Percentiles rank a stretch among this genome's conserved stretches.
Evolutionary conservation across 2,329 filamentous ascomycete species (phyloP).

Genomic region (Huntiella bhutanensis): DNA sequence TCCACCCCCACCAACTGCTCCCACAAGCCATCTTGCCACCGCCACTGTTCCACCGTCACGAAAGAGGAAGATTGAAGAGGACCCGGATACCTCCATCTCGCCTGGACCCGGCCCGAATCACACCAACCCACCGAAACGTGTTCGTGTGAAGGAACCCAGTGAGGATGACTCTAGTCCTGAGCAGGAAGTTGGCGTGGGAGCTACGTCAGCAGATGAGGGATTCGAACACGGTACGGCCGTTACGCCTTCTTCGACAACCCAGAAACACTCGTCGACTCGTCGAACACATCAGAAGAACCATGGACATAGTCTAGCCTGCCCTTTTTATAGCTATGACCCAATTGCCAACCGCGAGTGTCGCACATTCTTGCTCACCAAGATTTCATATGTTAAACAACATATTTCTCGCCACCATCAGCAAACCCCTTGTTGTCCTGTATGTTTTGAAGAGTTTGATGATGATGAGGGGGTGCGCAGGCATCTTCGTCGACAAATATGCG

Average conservation of each 20-base stretch:
- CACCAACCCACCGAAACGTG: too few relatives aligned
- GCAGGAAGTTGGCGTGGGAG: too few relatives aligned
- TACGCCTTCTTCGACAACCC: not conserved
- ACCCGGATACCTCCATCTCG: too few relatives aligned
- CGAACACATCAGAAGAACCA: constrained; percentile 1
- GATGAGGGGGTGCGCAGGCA: constrained; percentile 12
- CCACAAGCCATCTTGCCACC: too few relatives aligned
- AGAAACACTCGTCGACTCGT: too few relatives aligned
- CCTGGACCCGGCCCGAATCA: too few relatives aligned
- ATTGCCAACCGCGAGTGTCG: constrained; percentile 13
- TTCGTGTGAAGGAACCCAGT: too few relatives aligned
- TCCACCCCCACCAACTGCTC: too few relatives aligned
- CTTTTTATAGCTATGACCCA: constrained; percentile 14
- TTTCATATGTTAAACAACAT: constrained; percentile 17
- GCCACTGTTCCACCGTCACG: too few relatives aligned
- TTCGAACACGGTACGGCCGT: not conserved
- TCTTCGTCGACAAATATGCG: constrained; percentile 10
- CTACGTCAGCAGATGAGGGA: too few relatives aligned
- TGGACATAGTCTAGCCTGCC: constrained; percentile 13
- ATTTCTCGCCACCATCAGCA: constrained; percentile 13
- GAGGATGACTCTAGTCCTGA: too few relatives aligned
- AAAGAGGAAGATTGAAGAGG: too few relatives aligned
- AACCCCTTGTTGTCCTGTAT: constrained; percentile 14
- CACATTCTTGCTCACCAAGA: constrained; percentile 13
- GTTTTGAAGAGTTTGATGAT: constrained; percentile 12